Percentiles rank a stretch among this genome's conserved stretches.
phyloP scores from a whole-genome alignment of 2,329 filamentous ascomycete genomes.

The Aspergillus terreus region DNA sequence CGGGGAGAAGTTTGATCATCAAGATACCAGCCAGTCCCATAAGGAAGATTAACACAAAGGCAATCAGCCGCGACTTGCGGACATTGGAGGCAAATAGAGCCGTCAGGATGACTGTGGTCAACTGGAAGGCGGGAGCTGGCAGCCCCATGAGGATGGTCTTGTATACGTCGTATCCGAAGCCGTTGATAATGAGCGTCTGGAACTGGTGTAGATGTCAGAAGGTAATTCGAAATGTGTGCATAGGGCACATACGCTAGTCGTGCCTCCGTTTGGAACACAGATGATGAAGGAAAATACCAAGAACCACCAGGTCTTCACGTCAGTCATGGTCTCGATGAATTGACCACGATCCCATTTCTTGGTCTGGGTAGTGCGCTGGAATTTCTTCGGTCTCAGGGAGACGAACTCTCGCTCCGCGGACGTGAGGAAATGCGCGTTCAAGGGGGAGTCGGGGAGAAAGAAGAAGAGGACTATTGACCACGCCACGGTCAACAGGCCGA shows the following conservation, averaged over 20 bases:
- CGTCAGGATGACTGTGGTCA: slow-evolving; percentile 15
- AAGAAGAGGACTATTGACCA: slow-evolving; percentile 13
- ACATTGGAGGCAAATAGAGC: slow-evolving; percentile 12
- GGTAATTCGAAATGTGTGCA: background rate
- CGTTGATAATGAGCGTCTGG: slow-evolving; percentile 16
- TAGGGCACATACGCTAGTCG: slow-evolving; percentile 12
- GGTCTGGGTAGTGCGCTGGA: slow-evolving; percentile 8
- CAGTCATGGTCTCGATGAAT: slow-evolving; percentile 27
- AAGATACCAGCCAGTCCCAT: slow-evolving; percentile 17
- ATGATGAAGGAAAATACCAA: slow-evolving; percentile 18
- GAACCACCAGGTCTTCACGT: slow-evolving; percentile 32
- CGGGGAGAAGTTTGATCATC: slow-evolving; percentile 19
- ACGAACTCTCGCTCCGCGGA: slow-evolving; percentile 8
- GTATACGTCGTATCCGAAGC: slow-evolving; percentile 19
- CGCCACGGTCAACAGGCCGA: slow-evolving; percentile 12
- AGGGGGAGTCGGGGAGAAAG: slow-evolving; percentile 14
- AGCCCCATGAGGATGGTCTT: slow-evolving; percentile 22
- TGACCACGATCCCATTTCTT: slow-evolving; percentile 16
- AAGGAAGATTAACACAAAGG: slow-evolving; percentile 12
- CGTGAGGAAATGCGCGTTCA: slow-evolving; percentile 13
- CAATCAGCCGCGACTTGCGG: slow-evolving; percentile 15
- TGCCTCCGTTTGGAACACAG: slow-evolving; percentile 16
- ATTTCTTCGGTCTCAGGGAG: slow-evolving; percentile 9
- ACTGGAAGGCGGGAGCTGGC: slow-evolving; percentile 15
- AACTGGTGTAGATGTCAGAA: slow-evolving; percentile 9